Base-by-base conservation (phyloP, 768 basidiomycete genomes). In the Suillus lakei region DNA sequence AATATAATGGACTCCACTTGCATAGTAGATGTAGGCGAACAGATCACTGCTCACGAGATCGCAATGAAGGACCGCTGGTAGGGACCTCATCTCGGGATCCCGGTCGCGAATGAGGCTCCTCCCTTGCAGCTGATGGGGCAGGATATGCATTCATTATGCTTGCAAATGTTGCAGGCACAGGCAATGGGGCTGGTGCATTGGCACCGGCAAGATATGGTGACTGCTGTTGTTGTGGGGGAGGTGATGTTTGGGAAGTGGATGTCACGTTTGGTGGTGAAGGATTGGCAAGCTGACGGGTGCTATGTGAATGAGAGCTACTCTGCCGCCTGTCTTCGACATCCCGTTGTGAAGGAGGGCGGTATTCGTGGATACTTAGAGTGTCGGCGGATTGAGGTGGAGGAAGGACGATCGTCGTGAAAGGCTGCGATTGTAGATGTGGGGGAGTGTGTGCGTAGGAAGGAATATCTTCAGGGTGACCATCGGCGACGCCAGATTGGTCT, bases 121-220 rank as follows among this genome's bases (percentile, higher is more conserved):
- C 76, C 21, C 69, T 72, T 13, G 72, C 67, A 21, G 69, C 67
- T 41, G 77, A 73, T 36, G 75, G 74, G 1, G 78, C 73, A 10
- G 87, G 82, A 73, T 89, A 90, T n/a, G 88, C 88, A 69, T 88
- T 86, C 88, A 91, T 87, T 67, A 91, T 89, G 65, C 84, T 87
- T 39, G 88, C 90, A 72, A 90, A 85, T 61, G 88, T 84, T 32
- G 87, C 78, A 2, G 86, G 83, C 10, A 84, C 78, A 0, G 79
- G 68, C 26, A 74, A 75, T 32, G 74, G 64, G 58, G 70, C 64
- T 2, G 69, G 60, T 38, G 63, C 36, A 43, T 64, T 72, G 28
- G 21, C 58, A 58, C 61, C 66, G 26, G 53, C 44, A 32, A 67
- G 39, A 61, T 77, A 72, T 15, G 67, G 65, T 12, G 64, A 60